phyloP scores from a whole-genome alignment of 2,329 filamentous ascomycete genomes.

The Ceratocystis diversiconidia region DNA sequence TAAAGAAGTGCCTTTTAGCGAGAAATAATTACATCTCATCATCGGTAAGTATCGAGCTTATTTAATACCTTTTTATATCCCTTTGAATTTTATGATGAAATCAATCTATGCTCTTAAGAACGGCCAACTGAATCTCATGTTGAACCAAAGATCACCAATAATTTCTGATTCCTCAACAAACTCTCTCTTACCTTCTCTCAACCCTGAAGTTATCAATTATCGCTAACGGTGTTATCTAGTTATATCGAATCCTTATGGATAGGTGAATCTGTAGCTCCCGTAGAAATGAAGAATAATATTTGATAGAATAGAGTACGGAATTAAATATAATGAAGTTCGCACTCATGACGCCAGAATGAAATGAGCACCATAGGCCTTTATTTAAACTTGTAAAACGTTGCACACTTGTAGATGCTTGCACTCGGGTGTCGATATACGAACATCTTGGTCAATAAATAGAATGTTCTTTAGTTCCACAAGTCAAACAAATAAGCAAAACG shows the following conservation, averaged over 20 bases:
- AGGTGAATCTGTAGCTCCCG: too few species aligned
- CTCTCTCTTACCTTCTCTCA: not conserved
- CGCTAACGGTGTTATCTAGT: not conserved
- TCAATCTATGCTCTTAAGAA: slow-evolving; percentile 43
- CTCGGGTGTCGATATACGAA: too few species aligned
- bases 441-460: too few species aligned
- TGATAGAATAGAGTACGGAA: too few species aligned
- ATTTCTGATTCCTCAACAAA: slow-evolving; percentile 7
- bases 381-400: too few species aligned
- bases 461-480: too few species aligned
- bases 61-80: slow-evolving; percentile 9
- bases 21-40: not conserved
- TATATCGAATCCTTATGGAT: not conserved
- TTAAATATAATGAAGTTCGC: too few species aligned
- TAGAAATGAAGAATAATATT: too few species aligned
- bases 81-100: slow-evolving; percentile 37
- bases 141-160: slow-evolving; percentile 15
- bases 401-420: too few species aligned
- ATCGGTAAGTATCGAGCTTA: slow-evolving; percentile 7
- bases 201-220: not conserved
- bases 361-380: too few species aligned
- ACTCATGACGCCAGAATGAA: too few species aligned
- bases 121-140: slow-evolving; percentile 44
- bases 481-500: slow-evolving; percentile 9
- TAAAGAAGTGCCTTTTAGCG: too few species aligned